Evolutionary conservation across 495 filamentous ascomycete genomes (phyloP).

Genomic region (Neurospora sublineolata): DNA sequence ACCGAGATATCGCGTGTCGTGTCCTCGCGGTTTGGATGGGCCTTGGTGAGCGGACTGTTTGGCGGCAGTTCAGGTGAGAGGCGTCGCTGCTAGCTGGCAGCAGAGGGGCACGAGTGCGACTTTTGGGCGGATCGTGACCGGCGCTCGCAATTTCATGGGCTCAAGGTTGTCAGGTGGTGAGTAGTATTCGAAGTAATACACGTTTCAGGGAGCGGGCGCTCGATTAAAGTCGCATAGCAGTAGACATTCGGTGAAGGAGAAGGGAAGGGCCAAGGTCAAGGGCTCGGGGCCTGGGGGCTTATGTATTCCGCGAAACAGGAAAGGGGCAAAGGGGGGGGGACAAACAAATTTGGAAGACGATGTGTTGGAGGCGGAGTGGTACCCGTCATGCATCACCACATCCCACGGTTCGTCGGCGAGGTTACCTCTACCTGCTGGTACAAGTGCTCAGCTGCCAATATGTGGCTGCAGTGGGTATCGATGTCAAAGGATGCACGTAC

Average conservation of each 20-base stretch:
- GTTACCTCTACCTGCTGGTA: background rate
- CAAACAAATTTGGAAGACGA: background rate
- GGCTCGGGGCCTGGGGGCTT: background rate
- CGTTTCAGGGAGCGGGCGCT: background rate
- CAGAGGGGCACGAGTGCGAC: background rate
- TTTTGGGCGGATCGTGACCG: background rate
- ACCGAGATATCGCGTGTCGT: background rate
- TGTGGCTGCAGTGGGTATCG: background rate
- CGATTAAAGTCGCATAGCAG: background rate
- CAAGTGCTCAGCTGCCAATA: background rate
- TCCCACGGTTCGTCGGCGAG: background rate
- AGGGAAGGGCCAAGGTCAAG: background rate
- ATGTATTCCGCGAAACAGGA: background rate
- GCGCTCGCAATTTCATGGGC: background rate
- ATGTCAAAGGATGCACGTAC: background rate
- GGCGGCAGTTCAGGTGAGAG: background rate
- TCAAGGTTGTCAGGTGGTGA: background rate
- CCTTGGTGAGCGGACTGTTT: background rate
- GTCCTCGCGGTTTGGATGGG: background rate
- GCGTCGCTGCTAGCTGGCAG: background rate
- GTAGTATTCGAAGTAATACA: background rate
- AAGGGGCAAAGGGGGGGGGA: background rate
- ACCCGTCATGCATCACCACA: background rate
- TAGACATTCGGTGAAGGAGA: background rate
- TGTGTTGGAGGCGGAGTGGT: background rate